phyloP scores from a whole-genome alignment of 2,329 filamentous ascomycete genomes.

The Pseudogymnoascus sp. region DNA sequence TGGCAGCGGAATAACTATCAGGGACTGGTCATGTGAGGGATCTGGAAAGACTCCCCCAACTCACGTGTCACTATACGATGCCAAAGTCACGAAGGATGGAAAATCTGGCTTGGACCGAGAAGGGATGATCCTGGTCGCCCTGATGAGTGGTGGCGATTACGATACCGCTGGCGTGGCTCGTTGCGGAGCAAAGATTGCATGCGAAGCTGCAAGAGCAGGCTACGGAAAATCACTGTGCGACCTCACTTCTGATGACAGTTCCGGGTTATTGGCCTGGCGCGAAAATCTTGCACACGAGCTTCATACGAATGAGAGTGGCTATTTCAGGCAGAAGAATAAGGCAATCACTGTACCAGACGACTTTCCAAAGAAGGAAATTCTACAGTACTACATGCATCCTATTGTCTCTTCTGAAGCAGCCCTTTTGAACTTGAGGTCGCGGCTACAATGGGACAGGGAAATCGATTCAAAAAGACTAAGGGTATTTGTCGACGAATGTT shows the following conservation, averaged over 20 bases:
- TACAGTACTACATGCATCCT: slow-evolving; percentile 83
- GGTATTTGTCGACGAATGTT: slow-evolving; percentile 66
- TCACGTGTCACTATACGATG: slow-evolving; percentile 76
- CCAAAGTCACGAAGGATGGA: slow-evolving; percentile 42
- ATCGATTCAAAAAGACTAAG: slow-evolving; percentile 61
- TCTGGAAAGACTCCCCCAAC: slow-evolving; percentile 61
- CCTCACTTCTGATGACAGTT: slow-evolving; percentile 49
- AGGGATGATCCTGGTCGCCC: slow-evolving; percentile 86
- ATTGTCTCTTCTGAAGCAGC: slow-evolving; percentile 59
- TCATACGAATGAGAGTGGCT: slow-evolving; percentile 70
- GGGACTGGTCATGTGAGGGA: slow-evolving; percentile 74
- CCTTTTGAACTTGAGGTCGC: slow-evolving; percentile 43
- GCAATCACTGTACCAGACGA: slow-evolving; percentile 65
- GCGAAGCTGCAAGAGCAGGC: slow-evolving; percentile 79
- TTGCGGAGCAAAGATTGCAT: slow-evolving; percentile 80
- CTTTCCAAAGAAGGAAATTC: slow-evolving; percentile 71
- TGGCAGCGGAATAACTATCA: slow-evolving; percentile 68
- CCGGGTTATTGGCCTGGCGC: slow-evolving; percentile 60
- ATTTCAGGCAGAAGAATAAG: slow-evolving; percentile 69
- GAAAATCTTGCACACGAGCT: slow-evolving; percentile 65
- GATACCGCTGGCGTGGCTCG: slow-evolving; percentile 78
- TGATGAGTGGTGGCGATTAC: slow-evolving; percentile 96
- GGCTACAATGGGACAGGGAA: slow-evolving; percentile 51
- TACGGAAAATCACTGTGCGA: slow-evolving; percentile 70
- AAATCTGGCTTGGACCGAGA: slow-evolving; percentile 60